Evolutionary conservation across 2,329 filamentous ascomycete species (phyloP), one percentile per base, ranked within the genome.

Genomic region (Trichocomaceae sp.): DNA sequence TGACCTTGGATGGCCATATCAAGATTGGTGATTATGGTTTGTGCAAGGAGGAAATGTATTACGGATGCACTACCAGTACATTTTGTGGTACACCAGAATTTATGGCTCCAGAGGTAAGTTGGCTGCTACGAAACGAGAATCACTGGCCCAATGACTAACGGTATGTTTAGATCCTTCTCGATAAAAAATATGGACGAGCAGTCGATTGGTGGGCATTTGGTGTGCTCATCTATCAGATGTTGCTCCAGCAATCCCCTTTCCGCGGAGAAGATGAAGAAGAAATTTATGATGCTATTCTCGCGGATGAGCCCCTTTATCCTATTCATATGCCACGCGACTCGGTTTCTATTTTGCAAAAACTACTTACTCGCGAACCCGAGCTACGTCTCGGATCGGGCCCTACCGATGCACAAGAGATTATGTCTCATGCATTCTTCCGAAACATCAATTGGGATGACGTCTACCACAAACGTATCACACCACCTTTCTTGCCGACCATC

Each of bases 121-220:
- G 10, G 35, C 2, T 42, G 1, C 39, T 42, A 22, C 9, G 29
- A 15, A 35, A 9, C 50, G 50, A 7, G 20, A 5, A 42, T 12
- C 20, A 22, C 22, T 42, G 35, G 23, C 49, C 12, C 12, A 20
- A 35, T 49, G 46, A 48, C 59, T 63, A 62, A 76, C 59, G 22
- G 3, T 35, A n/a, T n/a, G 45, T 20, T 17, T 59, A 95, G 87
- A 99, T 99, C 74, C 77, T 99, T 35, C 79, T 97, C 55, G 93
- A 99, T 71, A 99, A 99, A 79, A 97, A 96, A 69, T 99, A 99
- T 66, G 92, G 91, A 46, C 86, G 93, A 56, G 90, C 93, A 15
- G 93, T 99, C 44, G 93, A 99, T 72, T 99, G 93, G 93, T 99
- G 93, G 93, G 95, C 95, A 6, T 99, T 99, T 73, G 93, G 93